Percentiles rank a stretch among this genome's conserved stretches.
Conservation (phyloP, 2,329 filamentous ascomycete genomes). For the Xylariaceae sp. region DNA sequence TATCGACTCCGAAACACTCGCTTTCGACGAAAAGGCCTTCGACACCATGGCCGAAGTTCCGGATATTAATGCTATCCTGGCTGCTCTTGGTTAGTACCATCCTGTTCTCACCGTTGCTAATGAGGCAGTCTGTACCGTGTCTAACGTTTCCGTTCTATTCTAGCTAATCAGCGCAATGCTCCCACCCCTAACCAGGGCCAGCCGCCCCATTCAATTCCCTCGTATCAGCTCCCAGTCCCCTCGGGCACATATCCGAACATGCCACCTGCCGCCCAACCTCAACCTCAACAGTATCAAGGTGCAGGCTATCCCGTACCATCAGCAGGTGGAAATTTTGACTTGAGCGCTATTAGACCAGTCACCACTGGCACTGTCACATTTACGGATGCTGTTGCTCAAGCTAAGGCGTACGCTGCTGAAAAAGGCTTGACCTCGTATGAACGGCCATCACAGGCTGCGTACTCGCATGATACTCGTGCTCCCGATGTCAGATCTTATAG, state of each 20-base stretch:
- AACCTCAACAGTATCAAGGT: conserved; percentile 34
- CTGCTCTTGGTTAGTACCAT: conserved; percentile 41
- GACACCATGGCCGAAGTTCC: conserved; percentile 37
- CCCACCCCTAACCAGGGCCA: conserved; percentile 40
- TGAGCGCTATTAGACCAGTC: conserved; percentile 73
- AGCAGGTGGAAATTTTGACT: conserved; percentile 69
- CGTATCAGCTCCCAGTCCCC: conserved; percentile 35
- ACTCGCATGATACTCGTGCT: conserved; percentile 40
- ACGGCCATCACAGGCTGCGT: conserved; percentile 41
- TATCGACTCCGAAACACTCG: conserved; percentile 1
- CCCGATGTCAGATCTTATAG: conserved; percentile 52
- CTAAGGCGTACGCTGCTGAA: conserved; percentile 73
- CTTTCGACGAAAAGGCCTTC: conserved; percentile 3
- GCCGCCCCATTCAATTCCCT: conserved; percentile 31
- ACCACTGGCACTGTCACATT: conserved; percentile 79
- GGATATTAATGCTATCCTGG: conserved; percentile 43
- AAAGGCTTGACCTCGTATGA: conserved; percentile 65
- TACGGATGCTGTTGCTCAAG: conserved; percentile 77
- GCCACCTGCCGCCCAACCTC: conserved; percentile 35
- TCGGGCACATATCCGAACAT: conserved; percentile 36
- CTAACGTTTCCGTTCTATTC: conserved; percentile 19
- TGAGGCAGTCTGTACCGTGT: conserved; percentile 5
- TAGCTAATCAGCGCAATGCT: conserved; percentile 41
- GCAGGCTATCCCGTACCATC: conserved; percentile 52
- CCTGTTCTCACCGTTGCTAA: background rate